A percentile compares a stretch with the other conserved stretches of the same genome.
phyloP scores from a whole-genome alignment of 371 early-diverging fungal species.

The Sporodiniella umbellata region DNA sequence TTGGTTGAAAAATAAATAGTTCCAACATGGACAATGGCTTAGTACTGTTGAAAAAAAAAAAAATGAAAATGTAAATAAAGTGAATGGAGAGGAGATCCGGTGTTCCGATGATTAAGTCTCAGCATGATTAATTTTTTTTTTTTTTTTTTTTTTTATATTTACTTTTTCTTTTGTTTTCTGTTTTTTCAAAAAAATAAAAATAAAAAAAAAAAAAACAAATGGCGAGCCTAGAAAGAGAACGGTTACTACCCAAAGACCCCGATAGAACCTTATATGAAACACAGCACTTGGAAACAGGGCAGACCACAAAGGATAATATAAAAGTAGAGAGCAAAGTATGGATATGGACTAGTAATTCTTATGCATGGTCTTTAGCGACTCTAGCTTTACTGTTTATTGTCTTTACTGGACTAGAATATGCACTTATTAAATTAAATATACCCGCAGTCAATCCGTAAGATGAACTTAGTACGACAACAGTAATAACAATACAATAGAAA shows the following conservation, averaged over 20 bases:
- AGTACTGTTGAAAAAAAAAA: too few relatives aligned
- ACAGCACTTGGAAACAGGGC: conserved; percentile 8
- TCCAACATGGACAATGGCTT: too few relatives aligned
- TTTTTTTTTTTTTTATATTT: too few relatives aligned
- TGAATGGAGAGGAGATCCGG: too few relatives aligned
- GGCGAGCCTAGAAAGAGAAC: background rate
- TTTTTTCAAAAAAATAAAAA: too few relatives aligned
- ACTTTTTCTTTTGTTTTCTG: too few relatives aligned
- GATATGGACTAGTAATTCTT: conserved; percentile 42
- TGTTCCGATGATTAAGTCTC: too few relatives aligned
- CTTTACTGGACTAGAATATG: conserved; percentile 32
- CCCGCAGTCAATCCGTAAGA: conserved; percentile 38
- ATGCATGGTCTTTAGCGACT: conserved; percentile 35
- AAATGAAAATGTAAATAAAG: too few relatives aligned
- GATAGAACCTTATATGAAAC: background rate
- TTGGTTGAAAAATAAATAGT: too few relatives aligned
- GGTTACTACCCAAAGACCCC: conserved; percentile 2
- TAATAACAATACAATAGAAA: conserved; percentile 32
- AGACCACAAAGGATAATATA: background rate
- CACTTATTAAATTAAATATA: conserved; percentile 30
- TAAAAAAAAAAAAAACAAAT: too few relatives aligned
- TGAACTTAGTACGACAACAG: background rate
- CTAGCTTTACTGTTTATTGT: conserved; percentile 27
- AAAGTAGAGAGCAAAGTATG: conserved; percentile 16
- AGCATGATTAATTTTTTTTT: too few relatives aligned